These are phyloP conservation scores for Macrotyloma uniflorum DNA, from an alignment of 306 rosid species.

Conservation along the genomic window DNA sequence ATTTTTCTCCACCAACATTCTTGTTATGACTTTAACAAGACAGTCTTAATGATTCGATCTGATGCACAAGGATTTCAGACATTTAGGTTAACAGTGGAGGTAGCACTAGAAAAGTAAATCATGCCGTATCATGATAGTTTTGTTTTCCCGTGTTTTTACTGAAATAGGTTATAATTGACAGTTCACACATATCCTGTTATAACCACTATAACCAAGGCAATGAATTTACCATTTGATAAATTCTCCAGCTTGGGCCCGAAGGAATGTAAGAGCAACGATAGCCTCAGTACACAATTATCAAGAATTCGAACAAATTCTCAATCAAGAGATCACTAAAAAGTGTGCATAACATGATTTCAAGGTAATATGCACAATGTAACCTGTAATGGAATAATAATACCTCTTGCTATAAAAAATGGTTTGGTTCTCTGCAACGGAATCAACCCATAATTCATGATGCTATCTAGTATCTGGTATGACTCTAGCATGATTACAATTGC, in stretches of 20 bases:
- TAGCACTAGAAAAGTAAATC: not conserved
- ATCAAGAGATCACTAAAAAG: not conserved
- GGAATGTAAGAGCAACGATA: not conserved
- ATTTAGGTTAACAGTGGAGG: not conserved
- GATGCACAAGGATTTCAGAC: not conserved
- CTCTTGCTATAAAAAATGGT: not conserved
- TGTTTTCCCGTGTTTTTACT: not conserved
- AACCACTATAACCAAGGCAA: too few species aligned
- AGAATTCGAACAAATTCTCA: not conserved
- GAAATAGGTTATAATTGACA: not conserved
- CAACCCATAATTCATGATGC: not conserved
- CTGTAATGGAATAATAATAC: not conserved
- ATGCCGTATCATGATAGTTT: not conserved
- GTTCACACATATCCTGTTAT: not conserved
- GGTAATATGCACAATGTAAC: not conserved
- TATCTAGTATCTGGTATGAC: not conserved
- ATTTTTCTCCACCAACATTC: conserved; percentile 2
- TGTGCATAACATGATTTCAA: conserved; percentile 10
- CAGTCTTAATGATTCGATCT: conserved; percentile 26
- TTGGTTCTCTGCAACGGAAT: not conserved
- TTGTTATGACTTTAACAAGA: not conserved
- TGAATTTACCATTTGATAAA: too few species aligned
- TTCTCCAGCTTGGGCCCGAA: too few species aligned
- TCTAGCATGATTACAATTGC: not conserved
- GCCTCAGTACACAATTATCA: not conserved